Percentiles rank a stretch among this genome's conserved stretches.
Conservation (phyloP, 352 stramenopile genomes). For the Hyaloperonospora brassicae region DNA sequence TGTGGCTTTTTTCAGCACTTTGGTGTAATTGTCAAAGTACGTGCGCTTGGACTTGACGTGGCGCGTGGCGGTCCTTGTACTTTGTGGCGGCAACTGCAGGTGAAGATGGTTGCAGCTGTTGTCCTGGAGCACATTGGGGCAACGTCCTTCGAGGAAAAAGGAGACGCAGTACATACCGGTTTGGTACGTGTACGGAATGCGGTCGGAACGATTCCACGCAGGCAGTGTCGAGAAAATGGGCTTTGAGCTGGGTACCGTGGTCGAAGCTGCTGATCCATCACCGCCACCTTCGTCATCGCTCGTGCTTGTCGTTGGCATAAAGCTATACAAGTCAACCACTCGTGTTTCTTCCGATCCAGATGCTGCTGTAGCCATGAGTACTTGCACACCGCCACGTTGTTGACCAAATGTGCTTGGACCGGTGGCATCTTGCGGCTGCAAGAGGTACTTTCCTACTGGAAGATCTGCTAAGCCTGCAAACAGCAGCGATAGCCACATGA, state of each 20-base stretch:
- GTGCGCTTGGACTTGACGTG: conserved; percentile 10
- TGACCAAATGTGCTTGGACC: conserved; percentile 17
- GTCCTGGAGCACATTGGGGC: conserved; percentile 24
- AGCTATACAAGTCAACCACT: conserved; percentile 37
- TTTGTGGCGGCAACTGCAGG: conserved; percentile 16
- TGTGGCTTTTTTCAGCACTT: conserved; percentile 19
- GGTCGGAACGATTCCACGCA: conserved; percentile 35
- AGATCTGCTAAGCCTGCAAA: conserved; percentile 27
- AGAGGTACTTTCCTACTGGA: conserved; percentile 31
- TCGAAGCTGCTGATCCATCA: not conserved
- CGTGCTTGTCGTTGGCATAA: conserved; percentile 15
- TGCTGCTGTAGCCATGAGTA: conserved; percentile 20
- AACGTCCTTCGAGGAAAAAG: conserved; percentile 43
- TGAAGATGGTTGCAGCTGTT: conserved; percentile 39
- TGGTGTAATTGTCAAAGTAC: conserved; percentile 37
- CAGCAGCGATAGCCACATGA: conserved; percentile 27
- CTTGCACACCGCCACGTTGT: conserved; percentile 13
- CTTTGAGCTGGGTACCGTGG: conserved; percentile 1
- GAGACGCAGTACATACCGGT: conserved; percentile 44
- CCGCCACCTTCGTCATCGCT: not conserved
- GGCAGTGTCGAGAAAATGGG: conserved; percentile 22
- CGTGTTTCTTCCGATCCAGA: not conserved
- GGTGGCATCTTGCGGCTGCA: conserved; percentile 14
- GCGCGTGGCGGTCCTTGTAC: not conserved
- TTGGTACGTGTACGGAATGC: conserved; percentile 51